These are phyloP conservation scores for Mycena epipterygia DNA, from an alignment of 768 basidiomycete species.

Conservation along the genomic window DNA sequence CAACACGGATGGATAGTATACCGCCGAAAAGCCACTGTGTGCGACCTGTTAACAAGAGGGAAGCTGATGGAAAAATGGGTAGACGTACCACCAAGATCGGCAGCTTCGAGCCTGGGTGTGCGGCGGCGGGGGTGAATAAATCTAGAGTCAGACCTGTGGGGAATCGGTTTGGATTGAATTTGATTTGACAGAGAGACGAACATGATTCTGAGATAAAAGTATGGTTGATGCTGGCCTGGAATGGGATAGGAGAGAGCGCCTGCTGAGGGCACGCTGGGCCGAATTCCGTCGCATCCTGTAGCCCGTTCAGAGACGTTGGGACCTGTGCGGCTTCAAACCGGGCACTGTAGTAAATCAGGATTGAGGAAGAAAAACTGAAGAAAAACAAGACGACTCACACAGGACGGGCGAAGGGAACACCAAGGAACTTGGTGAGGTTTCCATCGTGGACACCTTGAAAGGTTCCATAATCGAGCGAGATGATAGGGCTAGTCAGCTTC, in stretches of 20 bases:
- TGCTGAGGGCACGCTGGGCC: conserved; percentile 25
- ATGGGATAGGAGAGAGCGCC: neutral
- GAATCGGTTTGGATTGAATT: too few relatives aligned
- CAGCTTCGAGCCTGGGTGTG: neutral
- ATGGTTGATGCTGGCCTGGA: neutral
- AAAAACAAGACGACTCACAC: neutral
- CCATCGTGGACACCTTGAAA: conserved; percentile 8
- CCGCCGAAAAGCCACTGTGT: conserved; percentile 10
- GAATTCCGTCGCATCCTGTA: conserved; percentile 12
- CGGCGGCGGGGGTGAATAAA: neutral
- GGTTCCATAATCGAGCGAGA: conserved; percentile 16
- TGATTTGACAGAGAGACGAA: too few relatives aligned
- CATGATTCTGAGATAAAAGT: conserved; percentile 11
- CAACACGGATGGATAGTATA: neutral
- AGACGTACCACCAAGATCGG: conserved; percentile 17
- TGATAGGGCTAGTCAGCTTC: neutral
- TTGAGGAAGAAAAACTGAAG: neutral
- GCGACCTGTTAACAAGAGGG: neutral
- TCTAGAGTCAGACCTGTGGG: conserved; percentile 11
- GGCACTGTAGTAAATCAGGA: neutral
- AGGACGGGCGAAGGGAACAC: conserved; percentile 13
- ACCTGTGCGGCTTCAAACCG: neutral
- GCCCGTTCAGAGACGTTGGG: neutral
- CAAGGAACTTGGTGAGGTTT: conserved; percentile 11
- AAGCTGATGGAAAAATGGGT: neutral